Base-by-base conservation (phyloP, 768 basidiomycete genomes). In the Trametes sanguinea region DNA sequence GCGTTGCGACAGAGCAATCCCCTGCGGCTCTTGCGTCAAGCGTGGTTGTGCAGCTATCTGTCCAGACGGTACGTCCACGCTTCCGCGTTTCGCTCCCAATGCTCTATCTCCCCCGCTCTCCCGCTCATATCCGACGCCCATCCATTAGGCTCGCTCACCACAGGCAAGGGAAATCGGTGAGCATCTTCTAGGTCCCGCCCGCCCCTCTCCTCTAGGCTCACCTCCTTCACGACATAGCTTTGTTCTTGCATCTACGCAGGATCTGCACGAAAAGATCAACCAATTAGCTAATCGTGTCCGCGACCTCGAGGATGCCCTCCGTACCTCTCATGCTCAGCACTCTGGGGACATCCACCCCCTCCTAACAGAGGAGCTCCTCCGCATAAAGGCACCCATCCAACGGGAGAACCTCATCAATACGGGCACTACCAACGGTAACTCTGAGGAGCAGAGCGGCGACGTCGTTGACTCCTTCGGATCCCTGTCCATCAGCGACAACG, bases 391-490 rank as follows among this genome's bases (percentile, higher is more conserved):
- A 0, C 90, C 90, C 4, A 73, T 92, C 1, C 89, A 92, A 64
- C 76, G 90, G 42, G 90, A 92, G 63, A 67, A 67, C 11, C 63
- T 71, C 13, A 74, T 74, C 45, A 77, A 82, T 55, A 83, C 81
- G 45, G 33, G 69, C 70, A 51, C 78, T 80, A 63, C 69, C 44
- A 72, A 69, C 27, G 67, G 76, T 10, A 66, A 51, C 14, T 11
- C 80, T 48, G 88, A 88, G 61, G 87, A 89, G 68, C 87, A 88
- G 64, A 86, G 83, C 57, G 82, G 83, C 7, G 89, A 92, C 67
- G 80, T 90, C 47, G 83, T 91, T 4, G 89, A 91, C 71, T 89
- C 90, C 9, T 91, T 91, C 71, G 90, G 90, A 17, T 88, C 89
- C 0, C 75, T 92, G n/a, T 85, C 86, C 10, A 88, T 92, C 66